These are phyloP conservation scores for Fomitiporia mediterranea DNA, from an alignment of 1,284 basidiomycete species.

Conservation along the genomic window DNA sequence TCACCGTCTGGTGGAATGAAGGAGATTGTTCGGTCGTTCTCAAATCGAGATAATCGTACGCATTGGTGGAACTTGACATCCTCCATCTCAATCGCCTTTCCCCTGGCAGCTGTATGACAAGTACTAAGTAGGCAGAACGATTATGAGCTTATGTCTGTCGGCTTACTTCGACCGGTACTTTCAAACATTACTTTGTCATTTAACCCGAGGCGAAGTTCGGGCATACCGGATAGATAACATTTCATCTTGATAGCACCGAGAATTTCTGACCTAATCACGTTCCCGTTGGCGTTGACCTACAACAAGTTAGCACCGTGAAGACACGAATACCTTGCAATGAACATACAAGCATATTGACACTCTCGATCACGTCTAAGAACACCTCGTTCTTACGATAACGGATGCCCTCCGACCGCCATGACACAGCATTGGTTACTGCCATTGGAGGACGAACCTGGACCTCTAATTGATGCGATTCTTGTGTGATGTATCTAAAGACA, in stretches of 20 bases:
- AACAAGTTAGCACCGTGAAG: neutral
- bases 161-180: conserved; percentile 87
- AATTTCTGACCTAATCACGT: conserved; percentile 97
- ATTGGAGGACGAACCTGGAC: conserved; percentile 95
- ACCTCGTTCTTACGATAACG: conserved; percentile 99
- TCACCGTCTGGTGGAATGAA: conserved; percentile 99
- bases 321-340: conserved; percentile 6
- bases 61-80: conserved; percentile 99
- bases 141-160: neutral
- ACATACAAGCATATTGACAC: conserved; percentile 88
- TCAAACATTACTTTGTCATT: conserved; percentile 99
- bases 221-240: conserved; percentile 98
- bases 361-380: conserved; percentile 98
- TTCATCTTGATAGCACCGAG: conserved; percentile 99
- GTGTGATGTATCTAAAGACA: conserved; percentile 81
- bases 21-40: conserved; percentile 98
- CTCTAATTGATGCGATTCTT: conserved; percentile 98
- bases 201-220: conserved; percentile 90
- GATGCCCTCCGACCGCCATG: conserved; percentile 98
- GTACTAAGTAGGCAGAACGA: neutral
- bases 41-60: conserved; percentile 97
- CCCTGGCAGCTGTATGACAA: conserved; percentile 68
- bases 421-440: conserved; percentile 98
- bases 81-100: conserved; percentile 99
- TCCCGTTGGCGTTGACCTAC: conserved; percentile 94